A percentile compares a stretch with the other conserved stretches of the same genome.
Conservation (phyloP, 208 protist genomes). For the Trypanosoma cruzi region DNA sequence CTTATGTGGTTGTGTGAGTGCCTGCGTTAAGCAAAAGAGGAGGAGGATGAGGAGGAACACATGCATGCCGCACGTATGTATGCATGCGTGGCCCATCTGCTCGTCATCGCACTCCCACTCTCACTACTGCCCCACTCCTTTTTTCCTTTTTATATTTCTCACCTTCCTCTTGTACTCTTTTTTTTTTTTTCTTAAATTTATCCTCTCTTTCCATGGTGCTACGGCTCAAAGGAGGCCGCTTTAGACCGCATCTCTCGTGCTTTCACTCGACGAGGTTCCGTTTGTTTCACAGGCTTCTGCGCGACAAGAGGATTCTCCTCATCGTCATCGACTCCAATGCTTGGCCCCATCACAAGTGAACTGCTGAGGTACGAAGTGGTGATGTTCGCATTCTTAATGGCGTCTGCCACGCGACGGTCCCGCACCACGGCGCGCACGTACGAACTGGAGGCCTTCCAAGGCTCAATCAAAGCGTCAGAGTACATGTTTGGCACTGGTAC, state of each 20-base stretch:
- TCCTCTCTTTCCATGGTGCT: not conserved
- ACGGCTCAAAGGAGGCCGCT: slow-evolving; percentile 29
- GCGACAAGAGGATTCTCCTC: slow-evolving; percentile 1
- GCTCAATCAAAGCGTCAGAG: slow-evolving; percentile 50
- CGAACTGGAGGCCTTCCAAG: slow-evolving; percentile 33
- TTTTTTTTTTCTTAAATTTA: not conserved
- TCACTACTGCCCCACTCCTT: too few relatives aligned
- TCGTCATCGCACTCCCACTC: too few relatives aligned
- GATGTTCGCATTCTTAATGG: slow-evolving; percentile 76
- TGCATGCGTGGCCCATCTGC: too few relatives aligned
- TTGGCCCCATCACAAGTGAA: slow-evolving; percentile 50
- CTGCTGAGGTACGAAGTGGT: slow-evolving; percentile 75
- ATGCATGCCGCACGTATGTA: too few relatives aligned
- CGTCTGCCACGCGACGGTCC: slow-evolving; percentile 52
- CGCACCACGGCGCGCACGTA: slow-evolving; percentile 57
- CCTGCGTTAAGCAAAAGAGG: too few relatives aligned
- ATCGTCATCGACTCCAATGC: slow-evolving; percentile 25
- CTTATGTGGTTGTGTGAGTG: too few relatives aligned
- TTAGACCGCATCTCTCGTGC: slow-evolving; percentile 18
- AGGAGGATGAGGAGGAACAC: too few relatives aligned
- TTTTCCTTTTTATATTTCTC: too few relatives aligned
- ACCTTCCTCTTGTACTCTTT: not conserved
- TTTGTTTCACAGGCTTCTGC: slow-evolving; percentile 1
- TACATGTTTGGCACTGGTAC: slow-evolving; percentile 3
- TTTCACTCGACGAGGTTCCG: not conserved